Percentiles rank a stretch among this genome's conserved stretches.
Conservation (phyloP, 441 rosid genomes). For the Populus hybrid region DNA sequence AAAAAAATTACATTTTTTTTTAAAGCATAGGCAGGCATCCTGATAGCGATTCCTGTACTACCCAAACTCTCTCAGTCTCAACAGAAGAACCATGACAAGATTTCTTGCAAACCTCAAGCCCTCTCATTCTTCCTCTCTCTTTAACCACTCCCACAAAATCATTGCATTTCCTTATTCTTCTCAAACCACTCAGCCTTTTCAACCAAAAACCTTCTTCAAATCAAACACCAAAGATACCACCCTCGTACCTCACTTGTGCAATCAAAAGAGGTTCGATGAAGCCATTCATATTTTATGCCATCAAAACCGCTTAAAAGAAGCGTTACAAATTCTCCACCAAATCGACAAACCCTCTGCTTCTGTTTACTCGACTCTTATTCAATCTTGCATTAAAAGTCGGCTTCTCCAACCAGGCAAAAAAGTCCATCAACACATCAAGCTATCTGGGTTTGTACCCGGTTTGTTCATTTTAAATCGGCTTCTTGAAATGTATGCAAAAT, state of each 20-base stretch:
- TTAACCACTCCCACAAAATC: not conserved
- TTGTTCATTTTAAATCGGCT: slow-evolving; percentile 11
- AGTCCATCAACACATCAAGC: slow-evolving; percentile 28
- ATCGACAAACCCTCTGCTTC: not conserved
- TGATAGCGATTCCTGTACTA: not conserved
- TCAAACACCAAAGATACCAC: not conserved
- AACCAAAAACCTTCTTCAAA: not conserved
- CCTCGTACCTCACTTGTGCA: not conserved
- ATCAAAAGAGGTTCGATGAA: not conserved
- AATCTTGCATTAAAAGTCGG: slow-evolving; percentile 19
- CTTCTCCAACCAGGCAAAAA: slow-evolving; percentile 19
- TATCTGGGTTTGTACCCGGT: slow-evolving; percentile 19
- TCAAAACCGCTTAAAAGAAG: not conserved
- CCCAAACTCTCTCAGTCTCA: not conserved
- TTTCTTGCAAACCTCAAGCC: not conserved
- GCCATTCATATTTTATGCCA: not conserved
- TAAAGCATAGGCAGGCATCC: too few species aligned
- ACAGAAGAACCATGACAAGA: not conserved
- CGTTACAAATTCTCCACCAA: slow-evolving; percentile 21
- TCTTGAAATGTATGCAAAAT: slow-evolving; percentile 13
- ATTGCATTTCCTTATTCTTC: not conserved
- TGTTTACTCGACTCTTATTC: too few species aligned
- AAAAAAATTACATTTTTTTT: too few species aligned
- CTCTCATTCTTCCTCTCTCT: not conserved
- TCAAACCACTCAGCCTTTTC: not conserved